Evolutionary conservation across 2,329 filamentous ascomycete genomes (phyloP).

Genomic region (Dothideomycetes sp.): DNA sequence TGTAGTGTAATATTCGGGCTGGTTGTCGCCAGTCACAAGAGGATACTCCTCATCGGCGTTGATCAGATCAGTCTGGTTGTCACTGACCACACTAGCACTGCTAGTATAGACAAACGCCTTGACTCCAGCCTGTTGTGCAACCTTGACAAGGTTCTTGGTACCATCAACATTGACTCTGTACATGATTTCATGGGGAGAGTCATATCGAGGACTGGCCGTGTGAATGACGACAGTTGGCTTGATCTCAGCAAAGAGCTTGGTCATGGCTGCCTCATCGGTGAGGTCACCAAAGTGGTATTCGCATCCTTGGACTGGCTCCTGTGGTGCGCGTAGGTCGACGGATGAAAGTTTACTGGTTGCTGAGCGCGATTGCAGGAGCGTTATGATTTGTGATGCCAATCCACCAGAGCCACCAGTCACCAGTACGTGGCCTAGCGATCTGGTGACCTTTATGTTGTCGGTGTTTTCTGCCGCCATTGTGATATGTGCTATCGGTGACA

Average conservation of each 20-base stretch:
- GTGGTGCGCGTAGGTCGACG: slow-evolving; percentile 33
- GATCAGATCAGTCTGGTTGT: slow-evolving; percentile 32
- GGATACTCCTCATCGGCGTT: slow-evolving; percentile 40
- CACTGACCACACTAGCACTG: slow-evolving; percentile 38
- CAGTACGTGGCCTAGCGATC: slow-evolving; percentile 33
- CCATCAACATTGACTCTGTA: slow-evolving; percentile 42
- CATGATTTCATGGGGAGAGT: slow-evolving; percentile 28
- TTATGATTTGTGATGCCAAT: slow-evolving; percentile 40
- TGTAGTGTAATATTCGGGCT: slow-evolving; percentile 40
- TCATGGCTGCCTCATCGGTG: slow-evolving; percentile 32
- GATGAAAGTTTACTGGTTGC: slow-evolving; percentile 34
- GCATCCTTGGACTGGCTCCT: slow-evolving; percentile 30
- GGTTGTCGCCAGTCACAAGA: slow-evolving; percentile 31
- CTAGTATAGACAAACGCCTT: slow-evolving; percentile 45
- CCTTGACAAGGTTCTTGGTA: slow-evolving; percentile 36
- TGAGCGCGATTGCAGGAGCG: slow-evolving; percentile 29
- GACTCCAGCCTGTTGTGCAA: slow-evolving; percentile 35
- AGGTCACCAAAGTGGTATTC: slow-evolving; percentile 41
- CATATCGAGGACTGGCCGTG: slow-evolving; percentile 36
- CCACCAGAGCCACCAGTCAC: slow-evolving; percentile 42
- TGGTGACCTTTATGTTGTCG: slow-evolving; percentile 4
- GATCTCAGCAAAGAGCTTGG: slow-evolving; percentile 29
- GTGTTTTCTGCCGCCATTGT: not conserved
- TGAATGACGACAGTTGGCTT: slow-evolving; percentile 38
- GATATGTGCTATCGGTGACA: not conserved